phyloP scores from a whole-genome alignment of 169 alveolate species.

The Hepatocystis sp. region DNA sequence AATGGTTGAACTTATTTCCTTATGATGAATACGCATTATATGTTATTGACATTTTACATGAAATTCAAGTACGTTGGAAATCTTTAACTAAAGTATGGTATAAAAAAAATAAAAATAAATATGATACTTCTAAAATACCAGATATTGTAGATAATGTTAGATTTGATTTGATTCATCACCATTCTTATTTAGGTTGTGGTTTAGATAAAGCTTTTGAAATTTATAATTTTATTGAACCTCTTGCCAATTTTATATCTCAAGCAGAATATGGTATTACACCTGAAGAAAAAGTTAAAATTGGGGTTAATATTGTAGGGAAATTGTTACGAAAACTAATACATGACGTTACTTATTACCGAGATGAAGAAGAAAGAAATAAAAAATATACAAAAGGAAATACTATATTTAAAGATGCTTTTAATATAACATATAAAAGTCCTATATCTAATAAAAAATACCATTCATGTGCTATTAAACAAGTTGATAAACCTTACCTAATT shows the following conservation, averaged over 20 bases:
- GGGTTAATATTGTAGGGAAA: constrained; percentile 86
- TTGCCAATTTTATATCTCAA: constrained; percentile 83
- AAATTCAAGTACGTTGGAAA: constrained; percentile 80
- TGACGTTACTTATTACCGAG: constrained; percentile 84
- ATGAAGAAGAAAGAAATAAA: constrained; percentile 62
- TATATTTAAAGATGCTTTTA: constrained; percentile 32
- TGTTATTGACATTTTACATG: constrained; percentile 80
- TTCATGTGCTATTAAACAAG: too few relatives aligned
- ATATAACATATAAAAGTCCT: constrained; percentile 41
- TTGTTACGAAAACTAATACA: constrained; percentile 84
- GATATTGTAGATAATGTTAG: constrained; percentile 89
- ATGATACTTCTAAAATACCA: constrained; percentile 88
- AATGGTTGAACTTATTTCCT: constrained; percentile 83
- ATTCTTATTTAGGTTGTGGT: constrained; percentile 83
- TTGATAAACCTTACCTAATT: too few relatives aligned
- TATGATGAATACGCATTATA: constrained; percentile 83
- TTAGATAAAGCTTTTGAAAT: constrained; percentile 83
- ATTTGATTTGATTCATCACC: constrained; percentile 90
- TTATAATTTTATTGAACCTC: constrained; percentile 80
- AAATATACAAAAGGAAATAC: constrained; percentile 35
- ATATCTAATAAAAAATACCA: too few relatives aligned
- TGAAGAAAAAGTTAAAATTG: constrained; percentile 83
- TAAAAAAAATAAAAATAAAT: constrained; percentile 74
- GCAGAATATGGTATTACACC: constrained; percentile 89
- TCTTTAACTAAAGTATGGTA: constrained; percentile 72